These are phyloP conservation scores for Ustilago trichophora DNA, from an alignment of 1,284 basidiomycete genomes.

Conservation along the genomic window DNA sequence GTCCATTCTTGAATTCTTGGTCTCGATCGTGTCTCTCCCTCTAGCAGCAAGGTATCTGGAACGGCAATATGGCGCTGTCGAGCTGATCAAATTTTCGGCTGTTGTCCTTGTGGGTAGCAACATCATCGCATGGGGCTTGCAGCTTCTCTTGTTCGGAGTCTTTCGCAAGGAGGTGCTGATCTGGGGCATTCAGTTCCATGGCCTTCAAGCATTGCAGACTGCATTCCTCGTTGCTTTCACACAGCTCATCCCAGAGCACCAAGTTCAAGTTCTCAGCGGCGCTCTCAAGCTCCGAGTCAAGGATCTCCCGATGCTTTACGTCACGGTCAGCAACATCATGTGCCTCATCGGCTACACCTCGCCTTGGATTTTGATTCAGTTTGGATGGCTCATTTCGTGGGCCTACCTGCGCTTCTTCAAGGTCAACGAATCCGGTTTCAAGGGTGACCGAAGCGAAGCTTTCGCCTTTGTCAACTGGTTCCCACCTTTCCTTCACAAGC, in stretches of 20 bases:
- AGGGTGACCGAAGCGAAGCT: slow-evolving; percentile 91
- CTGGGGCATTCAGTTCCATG: slow-evolving; percentile 87
- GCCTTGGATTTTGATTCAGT: slow-evolving; percentile 92
- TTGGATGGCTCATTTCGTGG: slow-evolving; percentile 96
- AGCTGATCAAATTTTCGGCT: slow-evolving; percentile 84
- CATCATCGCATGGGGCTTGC: slow-evolving; percentile 57
- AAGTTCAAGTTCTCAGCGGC: slow-evolving; percentile 85
- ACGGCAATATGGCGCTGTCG: slow-evolving; percentile 86
- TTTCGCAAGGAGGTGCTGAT: slow-evolving; percentile 53
- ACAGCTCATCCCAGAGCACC: slow-evolving; percentile 96
- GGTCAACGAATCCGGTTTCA: slow-evolving; percentile 73
- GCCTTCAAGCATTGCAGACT: slow-evolving; percentile 89
- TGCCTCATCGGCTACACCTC: slow-evolving; percentile 87
- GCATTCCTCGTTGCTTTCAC: slow-evolving; percentile 94
- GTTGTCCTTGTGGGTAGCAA: slow-evolving; percentile 70
- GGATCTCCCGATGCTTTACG: slow-evolving; percentile 91
- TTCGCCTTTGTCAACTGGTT: slow-evolving; percentile 97
- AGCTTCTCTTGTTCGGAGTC: slow-evolving; percentile 53
- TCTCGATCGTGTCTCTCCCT: slow-evolving; percentile 81
- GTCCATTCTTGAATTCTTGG: slow-evolving; percentile 81
- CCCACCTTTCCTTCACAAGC: slow-evolving; percentile 77
- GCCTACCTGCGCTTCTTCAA: slow-evolving; percentile 97
- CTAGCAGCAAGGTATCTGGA: slow-evolving; percentile 89
- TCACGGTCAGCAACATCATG: slow-evolving; percentile 88
- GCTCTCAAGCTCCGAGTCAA: slow-evolving; percentile 87